Conservation (phyloP, 2,329 filamentous ascomycete genomes). For the Penicillium sp. region DNA sequence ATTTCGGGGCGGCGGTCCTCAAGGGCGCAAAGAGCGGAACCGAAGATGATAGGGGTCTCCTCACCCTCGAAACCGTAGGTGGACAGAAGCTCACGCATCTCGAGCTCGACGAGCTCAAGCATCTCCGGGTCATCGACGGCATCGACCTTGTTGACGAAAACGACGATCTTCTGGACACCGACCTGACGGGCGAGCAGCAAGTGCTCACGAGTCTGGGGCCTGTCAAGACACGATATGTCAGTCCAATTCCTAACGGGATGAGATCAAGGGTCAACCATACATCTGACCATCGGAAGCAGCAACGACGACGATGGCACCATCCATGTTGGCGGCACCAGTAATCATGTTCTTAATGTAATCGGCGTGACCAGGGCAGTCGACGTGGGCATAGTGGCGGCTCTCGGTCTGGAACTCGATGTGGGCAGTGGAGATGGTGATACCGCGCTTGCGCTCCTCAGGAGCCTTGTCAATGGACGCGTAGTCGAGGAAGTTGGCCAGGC, state of each 20-base stretch:
- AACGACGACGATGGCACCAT: slow-evolving; percentile 97
- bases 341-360: slow-evolving; percentile 99
- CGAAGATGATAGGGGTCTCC: slow-evolving; percentile 95
- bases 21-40: slow-evolving; percentile 91
- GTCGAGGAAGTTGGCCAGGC: slow-evolving; percentile 89
- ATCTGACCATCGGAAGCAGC: slow-evolving; percentile 98
- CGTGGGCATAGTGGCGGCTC: slow-evolving; percentile 94
- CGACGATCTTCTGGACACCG: slow-evolving; percentile 95
- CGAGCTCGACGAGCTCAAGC: slow-evolving; percentile 99
- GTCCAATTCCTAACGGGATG: slow-evolving; percentile 1
- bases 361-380: slow-evolving; percentile 99
- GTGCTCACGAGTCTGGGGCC: slow-evolving; percentile 97
- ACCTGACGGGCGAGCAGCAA: slow-evolving; percentile 96
- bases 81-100: slow-evolving; percentile 95
- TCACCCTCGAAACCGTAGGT: slow-evolving; percentile 98
- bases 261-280: slow-evolving; percentile 47
- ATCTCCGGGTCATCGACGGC: slow-evolving; percentile 97
- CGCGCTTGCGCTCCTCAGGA: slow-evolving; percentile 98
- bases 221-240: slow-evolving; percentile 30
- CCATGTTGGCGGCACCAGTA: slow-evolving; percentile 98
- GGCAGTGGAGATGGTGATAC: slow-evolving; percentile 98
- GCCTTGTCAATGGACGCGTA: slow-evolving; percentile 99
- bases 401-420: slow-evolving; percentile 99
- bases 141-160: slow-evolving; percentile 99
- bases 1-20: slow-evolving; percentile 86